A percentile compares a stretch with the other conserved stretches of the same genome.
These are phyloP conservation scores for Ceratobasidium sp. DNA, from an alignment of 1,284 basidiomycete genomes.

Conservation along the genomic window DNA sequence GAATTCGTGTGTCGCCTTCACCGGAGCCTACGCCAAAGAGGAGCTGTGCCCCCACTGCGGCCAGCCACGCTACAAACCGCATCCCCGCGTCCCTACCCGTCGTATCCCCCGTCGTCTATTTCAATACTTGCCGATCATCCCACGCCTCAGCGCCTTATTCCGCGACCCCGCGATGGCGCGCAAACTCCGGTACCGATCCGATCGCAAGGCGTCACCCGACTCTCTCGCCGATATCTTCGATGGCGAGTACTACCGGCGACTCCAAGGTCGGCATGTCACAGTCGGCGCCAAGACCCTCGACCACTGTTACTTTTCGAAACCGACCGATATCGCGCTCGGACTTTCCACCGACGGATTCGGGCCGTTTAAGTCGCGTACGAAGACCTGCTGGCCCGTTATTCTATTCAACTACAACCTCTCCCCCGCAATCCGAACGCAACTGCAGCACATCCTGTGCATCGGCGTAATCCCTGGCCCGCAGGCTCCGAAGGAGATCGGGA, in stretches of 20 bases:
- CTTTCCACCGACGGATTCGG: constrained; percentile 52
- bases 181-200: constrained; percentile 52
- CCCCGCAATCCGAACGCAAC: constrained; percentile 45
- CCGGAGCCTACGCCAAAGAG: constrained; percentile 31
- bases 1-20: constrained; percentile 46
- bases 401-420: constrained; percentile 49
- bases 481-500: constrained; percentile 46
- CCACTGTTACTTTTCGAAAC: constrained; percentile 54
- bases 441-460: constrained; percentile 46
- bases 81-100: constrained; percentile 44
- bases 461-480: constrained; percentile 49
- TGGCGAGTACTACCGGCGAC: constrained; percentile 33
- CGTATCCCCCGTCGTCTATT: constrained; percentile 33
- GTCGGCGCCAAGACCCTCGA: constrained; percentile 49
- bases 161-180: constrained; percentile 47
- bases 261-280: constrained; percentile 20
- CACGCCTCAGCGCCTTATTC: constrained; percentile 44
- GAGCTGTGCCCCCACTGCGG: constrained; percentile 56
- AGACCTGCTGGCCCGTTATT: constrained; percentile 54
- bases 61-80: constrained; percentile 49
- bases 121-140: constrained; percentile 49
- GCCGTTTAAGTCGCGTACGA: constrained; percentile 50
- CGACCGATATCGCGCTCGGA: constrained; percentile 55
- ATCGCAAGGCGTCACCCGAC: constrained; percentile 45
- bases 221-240: constrained; percentile 52